These are phyloP conservation scores for Yamadazyma conglobata DNA, from an alignment of 1,139 yeast genomes.

Conservation along the genomic window DNA sequence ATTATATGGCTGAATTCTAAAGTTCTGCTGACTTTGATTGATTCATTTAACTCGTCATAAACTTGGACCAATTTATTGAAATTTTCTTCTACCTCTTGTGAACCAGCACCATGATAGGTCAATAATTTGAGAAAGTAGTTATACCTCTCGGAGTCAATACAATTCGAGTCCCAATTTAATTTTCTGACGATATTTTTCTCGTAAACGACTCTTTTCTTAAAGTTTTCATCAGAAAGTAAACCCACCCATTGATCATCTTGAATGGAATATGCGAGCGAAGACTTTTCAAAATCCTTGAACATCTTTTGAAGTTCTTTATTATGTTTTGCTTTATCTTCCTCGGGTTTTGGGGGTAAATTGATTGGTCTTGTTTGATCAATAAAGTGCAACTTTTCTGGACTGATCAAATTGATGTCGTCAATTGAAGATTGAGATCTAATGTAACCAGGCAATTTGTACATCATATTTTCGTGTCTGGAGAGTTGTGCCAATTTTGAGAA, in stretches of 20 bases:
- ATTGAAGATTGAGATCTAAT: slow-evolving; percentile 41
- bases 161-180: slow-evolving; percentile 39
- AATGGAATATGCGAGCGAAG: slow-evolving; percentile 19
- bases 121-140: slow-evolving; percentile 29
- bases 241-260: slow-evolving; percentile 7
- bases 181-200: slow-evolving; percentile 34
- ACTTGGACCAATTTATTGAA: slow-evolving; percentile 22
- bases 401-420: slow-evolving; percentile 39
- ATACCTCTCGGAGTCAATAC: slow-evolving; percentile 26
- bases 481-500: slow-evolving; percentile 30
- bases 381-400: slow-evolving; percentile 38
- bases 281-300: slow-evolving; percentile 28
- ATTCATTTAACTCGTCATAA: slow-evolving; percentile 23
- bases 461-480: slow-evolving; percentile 32
- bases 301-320: slow-evolving; percentile 37
- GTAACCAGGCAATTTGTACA: slow-evolving; percentile 39
- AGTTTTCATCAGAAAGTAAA: slow-evolving; percentile 18
- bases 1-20: slow-evolving; percentile 32
- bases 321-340: slow-evolving; percentile 35
- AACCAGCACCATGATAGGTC: slow-evolving; percentile 5
- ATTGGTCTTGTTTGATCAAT: slow-evolving; percentile 47
- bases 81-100: slow-evolving; percentile 8
- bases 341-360: slow-evolving; percentile 42
- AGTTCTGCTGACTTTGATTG: slow-evolving; percentile 30
- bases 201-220: slow-evolving; percentile 23